Evolutionary conservation across 192 early-diverging fungal genomes (phyloP).

Genomic region (Coemansia sp.): DNA sequence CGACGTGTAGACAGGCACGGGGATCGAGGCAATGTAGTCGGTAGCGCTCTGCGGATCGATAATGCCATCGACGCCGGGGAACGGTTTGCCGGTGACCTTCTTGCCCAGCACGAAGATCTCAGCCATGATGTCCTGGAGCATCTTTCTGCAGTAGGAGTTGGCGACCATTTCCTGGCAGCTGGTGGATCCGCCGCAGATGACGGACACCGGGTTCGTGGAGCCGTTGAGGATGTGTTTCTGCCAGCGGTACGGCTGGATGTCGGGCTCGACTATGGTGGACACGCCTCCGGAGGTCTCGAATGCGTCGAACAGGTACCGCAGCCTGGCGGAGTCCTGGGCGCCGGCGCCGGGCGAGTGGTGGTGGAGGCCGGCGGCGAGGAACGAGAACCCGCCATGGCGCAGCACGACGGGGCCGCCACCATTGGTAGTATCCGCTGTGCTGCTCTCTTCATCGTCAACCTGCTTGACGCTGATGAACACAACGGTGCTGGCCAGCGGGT

Average conservation of each 20-base stretch:
- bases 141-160: constrained; percentile 24
- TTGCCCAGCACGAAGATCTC: constrained; percentile 50
- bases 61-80: constrained; percentile 49
- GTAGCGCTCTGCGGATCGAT: constrained; percentile 42
- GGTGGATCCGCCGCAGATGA: constrained; percentile 35
- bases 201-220: constrained; percentile 50
- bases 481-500: constrained; percentile 38
- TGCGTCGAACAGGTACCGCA: constrained; percentile 22
- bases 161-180: constrained; percentile 49
- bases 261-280: constrained; percentile 32
- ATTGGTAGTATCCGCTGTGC: background rate
- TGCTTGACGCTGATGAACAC: constrained; percentile 50
- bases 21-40: constrained; percentile 41
- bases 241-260: constrained; percentile 56
- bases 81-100: constrained; percentile 37
- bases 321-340: constrained; percentile 3
- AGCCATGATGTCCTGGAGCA: constrained; percentile 43
- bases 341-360: background rate
- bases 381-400: constrained; percentile 48
- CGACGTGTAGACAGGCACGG: constrained; percentile 49
- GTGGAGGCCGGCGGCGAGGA: constrained; percentile 43
- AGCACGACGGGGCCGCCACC: constrained; percentile 6
- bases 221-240: constrained; percentile 54
- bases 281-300: constrained; percentile 38
- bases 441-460: background rate